A percentile compares a stretch with the other conserved stretches of the same genome.
These are phyloP conservation scores for Vaucheria bursata DNA, from an alignment of 352 stramenopile genomes.

Conservation along the genomic window DNA sequence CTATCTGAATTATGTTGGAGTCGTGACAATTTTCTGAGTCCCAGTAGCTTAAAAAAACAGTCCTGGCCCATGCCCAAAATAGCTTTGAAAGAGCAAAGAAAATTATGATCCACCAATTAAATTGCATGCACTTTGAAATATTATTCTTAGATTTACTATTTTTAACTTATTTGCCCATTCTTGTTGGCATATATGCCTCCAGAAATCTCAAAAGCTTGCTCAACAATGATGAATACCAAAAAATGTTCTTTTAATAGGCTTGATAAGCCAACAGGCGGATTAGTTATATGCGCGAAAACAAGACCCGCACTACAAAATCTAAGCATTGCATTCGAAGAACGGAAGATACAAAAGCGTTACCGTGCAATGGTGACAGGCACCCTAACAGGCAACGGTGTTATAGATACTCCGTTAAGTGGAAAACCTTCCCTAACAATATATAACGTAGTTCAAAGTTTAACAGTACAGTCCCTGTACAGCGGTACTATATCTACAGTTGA, in stretches of 20 bases:
- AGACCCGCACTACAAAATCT: constrained; percentile 15
- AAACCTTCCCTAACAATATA: constrained; percentile 10
- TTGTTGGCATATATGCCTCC: no score
- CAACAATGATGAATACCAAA: no score
- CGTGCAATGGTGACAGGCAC: constrained; percentile 20
- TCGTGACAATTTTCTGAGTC: no score
- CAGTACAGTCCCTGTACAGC: constrained; percentile 21
- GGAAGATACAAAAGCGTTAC: constrained; percentile 28
- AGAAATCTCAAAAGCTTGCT: no score
- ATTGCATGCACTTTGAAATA: no score
- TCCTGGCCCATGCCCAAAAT: no score
- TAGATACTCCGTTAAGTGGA: constrained; percentile 16
- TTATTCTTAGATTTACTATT: no score
- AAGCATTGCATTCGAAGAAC: constrained; percentile 30
- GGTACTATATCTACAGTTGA: constrained; percentile 24
- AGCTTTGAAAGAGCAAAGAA: no score
- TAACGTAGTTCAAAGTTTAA: neutral
- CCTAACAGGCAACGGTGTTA: constrained; percentile 25
- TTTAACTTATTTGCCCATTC: no score
- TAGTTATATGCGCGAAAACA: constrained; percentile 41
- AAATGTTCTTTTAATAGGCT: constrained; percentile 32
- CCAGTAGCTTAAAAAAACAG: no score
- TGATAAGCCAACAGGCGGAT: constrained; percentile 32
- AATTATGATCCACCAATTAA: no score
- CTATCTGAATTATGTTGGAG: no score